These are phyloP conservation scores for Drechslera avenae DNA, from an alignment of 2,329 filamentous ascomycete species.

Conservation along the genomic window DNA sequence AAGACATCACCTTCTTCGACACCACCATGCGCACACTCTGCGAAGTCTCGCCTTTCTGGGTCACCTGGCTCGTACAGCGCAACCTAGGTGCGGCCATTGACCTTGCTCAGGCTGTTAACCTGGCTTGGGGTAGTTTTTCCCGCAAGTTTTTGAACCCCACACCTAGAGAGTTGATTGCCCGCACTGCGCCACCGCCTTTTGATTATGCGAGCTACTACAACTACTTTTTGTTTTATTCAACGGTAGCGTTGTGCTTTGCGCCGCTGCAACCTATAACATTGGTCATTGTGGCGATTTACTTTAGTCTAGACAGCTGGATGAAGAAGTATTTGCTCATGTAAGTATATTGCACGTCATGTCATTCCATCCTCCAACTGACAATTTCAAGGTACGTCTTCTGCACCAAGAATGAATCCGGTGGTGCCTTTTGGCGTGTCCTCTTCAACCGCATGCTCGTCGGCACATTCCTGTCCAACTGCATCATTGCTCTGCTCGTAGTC, in stretches of 20 bases:
- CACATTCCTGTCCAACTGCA: constrained; percentile 74
- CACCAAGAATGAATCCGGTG: constrained; percentile 95
- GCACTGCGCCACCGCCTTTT: constrained; percentile 89
- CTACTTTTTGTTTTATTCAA: constrained; percentile 94
- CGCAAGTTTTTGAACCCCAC: constrained; percentile 87
- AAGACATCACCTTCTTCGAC: constrained; percentile 65
- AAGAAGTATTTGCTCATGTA: constrained; percentile 93
- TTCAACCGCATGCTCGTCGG: constrained; percentile 94
- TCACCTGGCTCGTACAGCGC: constrained; percentile 76
- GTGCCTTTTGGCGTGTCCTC: constrained; percentile 86
- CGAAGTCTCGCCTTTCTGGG: constrained; percentile 86
- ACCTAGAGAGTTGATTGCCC: constrained; percentile 86
- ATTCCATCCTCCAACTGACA: background rate
- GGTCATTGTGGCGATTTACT: constrained; percentile 86
- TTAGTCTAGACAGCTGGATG: constrained; percentile 81
- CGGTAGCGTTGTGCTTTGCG: constrained; percentile 83
- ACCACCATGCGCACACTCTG: constrained; percentile 77
- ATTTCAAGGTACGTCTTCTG: constrained; percentile 73
- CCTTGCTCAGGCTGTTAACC: constrained; percentile 82
- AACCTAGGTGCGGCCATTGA: constrained; percentile 94
- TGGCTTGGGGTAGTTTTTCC: constrained; percentile 83
- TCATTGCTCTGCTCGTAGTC: constrained; percentile 78
- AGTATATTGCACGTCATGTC: background rate
- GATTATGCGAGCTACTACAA: constrained; percentile 98
- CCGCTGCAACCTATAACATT: constrained; percentile 86